Base-by-base conservation (phyloP, 1,284 basidiomycete genomes). In the Takashimella koratensis region DNA sequence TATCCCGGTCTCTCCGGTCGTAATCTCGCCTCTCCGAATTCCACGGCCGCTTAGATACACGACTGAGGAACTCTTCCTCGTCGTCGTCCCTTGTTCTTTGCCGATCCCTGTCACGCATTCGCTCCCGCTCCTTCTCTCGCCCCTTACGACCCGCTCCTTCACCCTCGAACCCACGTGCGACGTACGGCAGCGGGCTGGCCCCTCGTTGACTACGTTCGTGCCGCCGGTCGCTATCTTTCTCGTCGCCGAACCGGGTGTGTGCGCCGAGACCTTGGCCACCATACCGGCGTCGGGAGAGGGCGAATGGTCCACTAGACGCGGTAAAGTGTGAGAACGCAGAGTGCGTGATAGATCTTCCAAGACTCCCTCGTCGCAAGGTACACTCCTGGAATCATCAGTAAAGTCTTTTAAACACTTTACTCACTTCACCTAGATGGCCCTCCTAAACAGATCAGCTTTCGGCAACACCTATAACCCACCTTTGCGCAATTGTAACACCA, bases 341-440 rank as follows among this genome's bases (percentile, higher is more conserved):
- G 13, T 81, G 80, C 59, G 86, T 84, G 39, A 73, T 69, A 0
- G 84, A 80, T 39, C 77, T 68, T 55, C 83, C 82, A 23, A 74
- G 70, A 12, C 77, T 78, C 57, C 79, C 81, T 2, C 81, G 76
- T 2, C 80, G 67, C 39, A 80, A 79, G 24, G 81, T 73, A 62
- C 91, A 95, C 69, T 94, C 87, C 89, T 91, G 49, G 47, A 46
- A 53, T 39, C 45, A 45, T 40, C 25, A 19, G 11, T 13, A 8
- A 36, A 8, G 30, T 36, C 16, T 36, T 36, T 16, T 16, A 8
- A 36, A 36, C 16, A 16, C 11, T 13, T 11, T 16, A 80, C 85
- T 76, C 65, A 90, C 91, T 68, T 95, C 92, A 43, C 92, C 92
- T 69, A 88, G 83, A 73, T 96, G 92, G 4, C 88, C 90, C 47